These are phyloP conservation scores for Podila minutissima DNA, from an alignment of 192 early-diverging fungal species.

Conservation along the genomic window DNA sequence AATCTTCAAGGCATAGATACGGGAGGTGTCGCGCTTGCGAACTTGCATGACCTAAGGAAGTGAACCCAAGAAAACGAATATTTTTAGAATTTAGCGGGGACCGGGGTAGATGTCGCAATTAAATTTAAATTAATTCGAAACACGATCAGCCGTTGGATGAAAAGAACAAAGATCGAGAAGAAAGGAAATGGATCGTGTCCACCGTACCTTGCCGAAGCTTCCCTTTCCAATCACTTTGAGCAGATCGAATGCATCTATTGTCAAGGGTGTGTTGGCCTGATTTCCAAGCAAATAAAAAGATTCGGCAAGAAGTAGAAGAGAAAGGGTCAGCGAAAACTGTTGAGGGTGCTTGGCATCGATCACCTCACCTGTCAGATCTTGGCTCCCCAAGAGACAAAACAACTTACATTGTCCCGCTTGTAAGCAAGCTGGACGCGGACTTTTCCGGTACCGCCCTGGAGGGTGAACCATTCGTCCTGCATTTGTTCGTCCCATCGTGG, in stretches of 20 bases:
- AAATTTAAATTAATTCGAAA: background rate
- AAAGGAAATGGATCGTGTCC: background rate
- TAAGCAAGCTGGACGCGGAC: conserved; percentile 80
- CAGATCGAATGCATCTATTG: conserved; percentile 92
- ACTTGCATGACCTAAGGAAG: conserved; percentile 82
- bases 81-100: conserved; percentile 1
- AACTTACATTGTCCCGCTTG: conserved; percentile 69
- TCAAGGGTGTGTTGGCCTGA: conserved; percentile 74
- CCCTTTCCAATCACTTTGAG: conserved; percentile 97
- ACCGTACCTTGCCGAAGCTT: conserved; percentile 91
- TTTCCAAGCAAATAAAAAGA: background rate
- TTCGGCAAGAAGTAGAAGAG: background rate
- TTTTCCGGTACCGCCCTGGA: conserved; percentile 73
- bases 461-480: conserved; percentile 71
- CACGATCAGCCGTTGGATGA: background rate
- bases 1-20: conserved; percentile 99
- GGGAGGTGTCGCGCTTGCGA: conserved; percentile 88
- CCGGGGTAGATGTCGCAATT: background rate
- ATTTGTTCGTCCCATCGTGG: conserved; percentile 63
- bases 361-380: background rate
- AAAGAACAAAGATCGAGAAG: background rate
- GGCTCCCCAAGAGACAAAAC: background rate
- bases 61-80: background rate
- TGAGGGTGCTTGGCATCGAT: too few species aligned
- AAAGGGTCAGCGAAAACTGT: background rate